phyloP scores from a whole-genome alignment of 768 basidiomycete genomes.

The Tylopilus subfusipes region DNA sequence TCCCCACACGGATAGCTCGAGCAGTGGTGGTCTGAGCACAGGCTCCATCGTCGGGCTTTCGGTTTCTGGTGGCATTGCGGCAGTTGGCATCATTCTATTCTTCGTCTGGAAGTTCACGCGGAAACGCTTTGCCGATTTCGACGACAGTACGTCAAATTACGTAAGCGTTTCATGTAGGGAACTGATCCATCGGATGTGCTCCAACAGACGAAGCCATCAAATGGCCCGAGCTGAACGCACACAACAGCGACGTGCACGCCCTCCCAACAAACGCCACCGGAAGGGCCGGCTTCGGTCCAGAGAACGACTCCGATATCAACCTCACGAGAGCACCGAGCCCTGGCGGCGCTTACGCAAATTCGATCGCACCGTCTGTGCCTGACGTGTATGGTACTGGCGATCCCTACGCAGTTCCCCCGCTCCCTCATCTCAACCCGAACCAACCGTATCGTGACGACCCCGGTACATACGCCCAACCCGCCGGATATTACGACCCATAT shows the following conservation, averaged over 20 bases:
- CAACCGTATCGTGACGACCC: slow-evolving; percentile 77
- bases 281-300: slow-evolving; percentile 59
- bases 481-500: slow-evolving; percentile 76
- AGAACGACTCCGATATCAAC: slow-evolving; percentile 57
- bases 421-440: slow-evolving; percentile 77
- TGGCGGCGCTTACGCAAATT: slow-evolving; percentile 45
- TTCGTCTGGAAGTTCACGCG: slow-evolving; percentile 84
- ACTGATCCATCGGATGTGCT: slow-evolving; percentile 3
- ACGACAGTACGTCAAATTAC: slow-evolving; percentile 61
- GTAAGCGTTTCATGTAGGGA: slow-evolving; percentile 7
- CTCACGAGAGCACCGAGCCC: slow-evolving; percentile 50
- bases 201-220: slow-evolving; percentile 76
- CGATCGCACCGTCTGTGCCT: slow-evolving; percentile 41
- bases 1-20: slow-evolving; percentile 21
- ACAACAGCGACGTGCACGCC: slow-evolving; percentile 54
- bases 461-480: slow-evolving; percentile 33
- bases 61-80: slow-evolving; percentile 75
- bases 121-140: slow-evolving; percentile 71
- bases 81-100: slow-evolving; percentile 68
- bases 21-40: slow-evolving; percentile 45
- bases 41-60: slow-evolving; percentile 79
- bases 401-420: slow-evolving; percentile 80
- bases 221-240: slow-evolving; percentile 84
- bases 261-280: slow-evolving; percentile 69
- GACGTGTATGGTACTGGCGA: slow-evolving; percentile 44